Evolutionary conservation across 1,284 basidiomycete species (phyloP).

Genomic region (Puccinia triticina): DNA sequence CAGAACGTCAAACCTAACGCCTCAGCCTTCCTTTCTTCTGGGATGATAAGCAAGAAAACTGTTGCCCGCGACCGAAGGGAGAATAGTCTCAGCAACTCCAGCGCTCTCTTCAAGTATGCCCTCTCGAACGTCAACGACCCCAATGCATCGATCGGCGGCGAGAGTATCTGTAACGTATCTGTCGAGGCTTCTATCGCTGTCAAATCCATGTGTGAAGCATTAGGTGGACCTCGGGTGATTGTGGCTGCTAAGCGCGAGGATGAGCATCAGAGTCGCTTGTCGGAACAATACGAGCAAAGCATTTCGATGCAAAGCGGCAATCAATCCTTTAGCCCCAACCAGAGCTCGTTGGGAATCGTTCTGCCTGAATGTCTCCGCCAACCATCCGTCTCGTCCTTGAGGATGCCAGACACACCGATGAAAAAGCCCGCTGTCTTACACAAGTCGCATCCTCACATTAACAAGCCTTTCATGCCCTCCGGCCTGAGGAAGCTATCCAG

Average conservation of each 20-base stretch:
- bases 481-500: conserved; percentile 22
- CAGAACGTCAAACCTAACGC: conserved; percentile 48
- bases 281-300: conserved; percentile 32
- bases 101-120: conserved; percentile 36
- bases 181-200: conserved; percentile 32
- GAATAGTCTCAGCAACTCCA: conserved; percentile 10
- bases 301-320: conserved; percentile 12
- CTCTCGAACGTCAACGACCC: not conserved
- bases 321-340: not conserved
- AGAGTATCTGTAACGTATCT: not conserved
- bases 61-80: conserved; percentile 20
- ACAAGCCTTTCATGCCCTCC: conserved; percentile 45
- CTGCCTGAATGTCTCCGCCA: conserved; percentile 18
- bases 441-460: conserved; percentile 32
- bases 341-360: conserved; percentile 22
- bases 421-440: conserved; percentile 39
- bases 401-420: conserved; percentile 51
- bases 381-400: conserved; percentile 32
- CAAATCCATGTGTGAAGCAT: conserved; percentile 41
- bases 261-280: conserved; percentile 24
- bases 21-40: conserved; percentile 46
- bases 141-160: not conserved
- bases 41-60: conserved; percentile 35
- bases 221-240: conserved; percentile 44
- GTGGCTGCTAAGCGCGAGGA: conserved; percentile 43